Conservation (phyloP, 257 asterid species). For the Eustoma russellianum region DNA sequence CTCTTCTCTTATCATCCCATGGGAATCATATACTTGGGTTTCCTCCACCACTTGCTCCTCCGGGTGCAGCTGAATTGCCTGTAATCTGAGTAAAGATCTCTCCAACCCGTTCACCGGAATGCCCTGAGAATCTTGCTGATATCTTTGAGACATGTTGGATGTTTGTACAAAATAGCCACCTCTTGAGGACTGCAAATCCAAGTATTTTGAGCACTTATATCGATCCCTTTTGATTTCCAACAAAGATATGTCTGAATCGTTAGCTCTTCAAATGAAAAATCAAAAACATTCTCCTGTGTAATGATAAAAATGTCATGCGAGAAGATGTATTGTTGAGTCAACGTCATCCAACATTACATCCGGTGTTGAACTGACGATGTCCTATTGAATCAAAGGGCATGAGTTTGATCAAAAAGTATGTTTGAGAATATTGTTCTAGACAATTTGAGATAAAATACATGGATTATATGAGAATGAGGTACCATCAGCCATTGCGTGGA, state of each 20-base stretch:
- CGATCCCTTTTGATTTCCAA: neutral
- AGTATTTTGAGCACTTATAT: neutral
- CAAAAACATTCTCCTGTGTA: too few relatives aligned
- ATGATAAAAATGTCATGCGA: too few relatives aligned
- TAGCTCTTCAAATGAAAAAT: neutral
- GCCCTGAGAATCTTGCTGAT: slow-evolving; percentile 23
- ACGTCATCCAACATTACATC: too few relatives aligned
- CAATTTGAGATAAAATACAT: too few relatives aligned
- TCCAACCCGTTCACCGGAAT: slow-evolving; percentile 32
- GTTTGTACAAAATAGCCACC: neutral
- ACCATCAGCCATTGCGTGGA: too few relatives aligned
- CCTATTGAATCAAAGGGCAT: too few relatives aligned
- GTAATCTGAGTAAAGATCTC: slow-evolving; percentile 28
- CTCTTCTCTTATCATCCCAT: slow-evolving; percentile 48
- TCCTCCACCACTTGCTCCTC: slow-evolving; percentile 15
- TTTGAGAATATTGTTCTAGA: too few relatives aligned
- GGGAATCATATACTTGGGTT: slow-evolving; percentile 18
- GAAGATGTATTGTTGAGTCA: too few relatives aligned
- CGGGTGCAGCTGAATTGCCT: slow-evolving; percentile 24
- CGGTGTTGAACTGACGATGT: too few relatives aligned
- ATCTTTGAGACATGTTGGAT: slow-evolving; percentile 42
- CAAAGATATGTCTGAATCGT: neutral
- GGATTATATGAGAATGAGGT: too few relatives aligned
- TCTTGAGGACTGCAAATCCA: neutral
- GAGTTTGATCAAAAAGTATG: too few relatives aligned